Evolutionary conservation across 192 early-diverging fungal genomes (phyloP).

Genomic region (Coemansia sp.): DNA sequence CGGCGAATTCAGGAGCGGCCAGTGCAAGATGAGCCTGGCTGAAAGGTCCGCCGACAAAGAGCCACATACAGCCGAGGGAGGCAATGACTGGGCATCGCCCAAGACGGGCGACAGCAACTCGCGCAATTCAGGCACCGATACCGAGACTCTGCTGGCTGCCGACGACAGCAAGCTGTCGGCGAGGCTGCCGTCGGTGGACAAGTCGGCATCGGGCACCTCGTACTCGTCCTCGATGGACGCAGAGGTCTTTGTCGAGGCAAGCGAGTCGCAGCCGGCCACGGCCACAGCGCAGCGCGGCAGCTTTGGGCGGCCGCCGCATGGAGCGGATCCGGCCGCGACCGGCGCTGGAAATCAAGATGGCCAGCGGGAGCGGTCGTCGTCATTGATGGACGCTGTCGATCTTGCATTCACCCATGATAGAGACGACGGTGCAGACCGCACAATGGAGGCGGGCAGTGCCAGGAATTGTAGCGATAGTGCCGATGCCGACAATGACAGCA

Average conservation of each 20-base stretch:
- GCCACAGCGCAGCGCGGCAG: not conserved
- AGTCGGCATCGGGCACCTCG: conserved; percentile 1
- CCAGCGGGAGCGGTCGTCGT: not conserved
- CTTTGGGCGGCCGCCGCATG: not conserved
- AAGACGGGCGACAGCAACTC: not conserved
- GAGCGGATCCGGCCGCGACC: not conserved
- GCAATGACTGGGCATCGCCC: no score
- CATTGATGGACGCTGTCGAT: not conserved
- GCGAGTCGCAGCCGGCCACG: conserved; percentile 2
- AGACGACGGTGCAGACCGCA: no score
- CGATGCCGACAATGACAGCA: not conserved
- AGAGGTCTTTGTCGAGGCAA: conserved; percentile 36
- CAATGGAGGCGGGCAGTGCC: no score
- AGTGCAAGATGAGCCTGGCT: no score
- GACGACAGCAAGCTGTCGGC: not conserved
- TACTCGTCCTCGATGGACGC: conserved; percentile 3
- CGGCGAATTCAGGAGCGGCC: no score
- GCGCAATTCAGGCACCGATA: conserved; percentile 12
- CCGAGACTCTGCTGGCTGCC: conserved; percentile 9
- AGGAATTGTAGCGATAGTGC: no score
- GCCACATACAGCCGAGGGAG: no score
- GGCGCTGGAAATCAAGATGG: not conserved
- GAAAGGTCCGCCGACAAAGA: no score
- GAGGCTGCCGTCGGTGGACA: conserved; percentile 1
- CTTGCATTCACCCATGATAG: not conserved